Base-by-base conservation (phyloP, 2,329 filamentous ascomycete genomes). In the Cercospora sp. region DNA sequence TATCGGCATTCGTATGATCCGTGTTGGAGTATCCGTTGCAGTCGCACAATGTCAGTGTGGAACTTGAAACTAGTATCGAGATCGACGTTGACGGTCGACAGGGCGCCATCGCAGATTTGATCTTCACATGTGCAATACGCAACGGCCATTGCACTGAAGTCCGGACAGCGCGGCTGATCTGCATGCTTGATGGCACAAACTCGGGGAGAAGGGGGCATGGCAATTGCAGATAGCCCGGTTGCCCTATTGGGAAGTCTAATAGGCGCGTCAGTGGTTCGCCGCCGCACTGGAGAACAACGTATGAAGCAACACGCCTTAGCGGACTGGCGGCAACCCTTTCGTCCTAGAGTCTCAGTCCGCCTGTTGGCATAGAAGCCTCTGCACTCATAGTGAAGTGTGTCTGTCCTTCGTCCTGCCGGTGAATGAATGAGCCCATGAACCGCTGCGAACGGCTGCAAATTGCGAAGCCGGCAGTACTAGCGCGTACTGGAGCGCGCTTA, bases 161-260 rank as follows among this genome's bases (percentile, higher is more conserved):
- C 48, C 48, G 48, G 48, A 55, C 31, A 59, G 31, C 30, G 55
- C 31, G 55, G 55, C 55, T 59, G 28, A 59, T 59, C 55, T 36
- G 2, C 55, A 59, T 36, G 30, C 55, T 12, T 36, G 4, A 4
- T 59, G 55, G 55, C 55, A 33, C n/a, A 59, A 59, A 30, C 31
- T 59, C 55, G 55, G 48, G 23, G 4, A 3, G 9, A 36, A 36
- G 55, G 23, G 55, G 12, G 2, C 55, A 20, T 13, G n/a, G 31
- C 16, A 20, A 23, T 9, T 59, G 20, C 28, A 33, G 55, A 36
- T 33, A n/a, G 55, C 28, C 53, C 28, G 28, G 30, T 33, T 18
- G 28, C 55, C 16, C 31, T 9, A 18, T n/a, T n/a, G n/a, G 28
- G 31, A 36, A 10, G 18, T 36, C 8, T 36, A 20, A 18, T 36